Evolutionary conservation across 2,329 filamentous ascomycete species (phyloP).

Genomic region (Trichoderma endophyticum): DNA sequence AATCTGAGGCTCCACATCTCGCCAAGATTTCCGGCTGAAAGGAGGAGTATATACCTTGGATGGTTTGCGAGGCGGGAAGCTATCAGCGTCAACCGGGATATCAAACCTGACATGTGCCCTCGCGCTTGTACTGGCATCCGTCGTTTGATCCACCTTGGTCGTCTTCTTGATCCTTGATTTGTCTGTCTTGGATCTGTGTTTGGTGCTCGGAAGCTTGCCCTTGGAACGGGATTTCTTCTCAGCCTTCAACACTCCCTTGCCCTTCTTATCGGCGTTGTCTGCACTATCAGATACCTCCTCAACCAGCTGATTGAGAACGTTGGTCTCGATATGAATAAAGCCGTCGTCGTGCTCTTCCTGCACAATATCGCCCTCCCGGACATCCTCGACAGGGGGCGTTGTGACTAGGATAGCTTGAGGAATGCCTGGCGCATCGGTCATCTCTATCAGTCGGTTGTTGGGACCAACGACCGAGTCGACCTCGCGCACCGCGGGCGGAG

Average conservation of each 20-base stretch:
- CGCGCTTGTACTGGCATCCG: not conserved
- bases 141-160: not conserved
- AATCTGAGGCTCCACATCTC: conserved; percentile 16
- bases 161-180: not conserved
- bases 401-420: conserved; percentile 3
- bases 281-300: not conserved
- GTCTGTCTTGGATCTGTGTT: not conserved
- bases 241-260: not conserved
- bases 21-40: conserved; percentile 14
- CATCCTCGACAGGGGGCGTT: conserved; percentile 3
- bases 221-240: not conserved
- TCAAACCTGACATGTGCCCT: conserved; percentile 6
- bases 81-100: not conserved
- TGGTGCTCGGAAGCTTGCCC: not conserved
- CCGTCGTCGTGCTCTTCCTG: conserved; percentile 15
- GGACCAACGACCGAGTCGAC: conserved; percentile 17
- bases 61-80: conserved; percentile 9
- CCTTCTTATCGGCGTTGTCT: not conserved
- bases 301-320: not conserved
- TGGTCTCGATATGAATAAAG: conserved; percentile 16
- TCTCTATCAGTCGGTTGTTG: conserved; percentile 16
- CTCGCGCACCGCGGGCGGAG: conserved; percentile 4
- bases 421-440: conserved; percentile 9
- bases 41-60: conserved; percentile 11
- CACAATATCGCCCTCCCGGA: conserved; percentile 15